Evolutionary conservation across 2,329 filamentous ascomycete species (phyloP).

Genomic region (Penicillium fuscoglaucum): DNA sequence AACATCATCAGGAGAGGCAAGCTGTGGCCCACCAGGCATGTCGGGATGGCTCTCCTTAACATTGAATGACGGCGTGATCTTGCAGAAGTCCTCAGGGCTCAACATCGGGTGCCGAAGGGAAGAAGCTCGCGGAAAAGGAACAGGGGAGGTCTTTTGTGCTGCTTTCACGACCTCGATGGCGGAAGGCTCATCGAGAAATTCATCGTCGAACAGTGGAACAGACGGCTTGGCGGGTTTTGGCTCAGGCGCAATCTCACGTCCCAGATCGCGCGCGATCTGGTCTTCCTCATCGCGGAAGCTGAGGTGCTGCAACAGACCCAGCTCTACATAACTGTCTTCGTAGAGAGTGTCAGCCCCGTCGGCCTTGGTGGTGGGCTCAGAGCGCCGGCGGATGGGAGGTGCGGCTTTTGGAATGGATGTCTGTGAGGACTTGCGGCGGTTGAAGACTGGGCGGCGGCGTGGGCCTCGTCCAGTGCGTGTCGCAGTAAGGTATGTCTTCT

Average conservation of each 20-base stretch:
- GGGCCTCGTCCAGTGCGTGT: slow-evolving; percentile 26
- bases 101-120: background rate
- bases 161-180: background rate
- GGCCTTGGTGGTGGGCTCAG: background rate
- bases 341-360: background rate
- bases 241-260: slow-evolving; percentile 5
- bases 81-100: background rate
- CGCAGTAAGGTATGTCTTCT: slow-evolving; percentile 32
- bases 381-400: slow-evolving; percentile 71
- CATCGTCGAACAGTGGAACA: slow-evolving; percentile 7
- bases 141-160: background rate
- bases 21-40: background rate
- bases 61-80: background rate
- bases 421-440: slow-evolving; percentile 41
- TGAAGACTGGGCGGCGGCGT: slow-evolving; percentile 35
- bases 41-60: background rate
- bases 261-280: slow-evolving; percentile 7
- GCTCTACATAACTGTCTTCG: slow-evolving; percentile 9
- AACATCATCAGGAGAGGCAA: background rate
- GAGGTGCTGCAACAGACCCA: slow-evolving; percentile 8
- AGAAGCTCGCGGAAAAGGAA: slow-evolving; percentile 5
- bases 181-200: background rate
- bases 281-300: slow-evolving; percentile 12
- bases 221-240: background rate
- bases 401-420: slow-evolving; percentile 56